Base-by-base conservation (phyloP, 495 filamentous ascomycete genomes). In the Cryomyces minteri region DNA sequence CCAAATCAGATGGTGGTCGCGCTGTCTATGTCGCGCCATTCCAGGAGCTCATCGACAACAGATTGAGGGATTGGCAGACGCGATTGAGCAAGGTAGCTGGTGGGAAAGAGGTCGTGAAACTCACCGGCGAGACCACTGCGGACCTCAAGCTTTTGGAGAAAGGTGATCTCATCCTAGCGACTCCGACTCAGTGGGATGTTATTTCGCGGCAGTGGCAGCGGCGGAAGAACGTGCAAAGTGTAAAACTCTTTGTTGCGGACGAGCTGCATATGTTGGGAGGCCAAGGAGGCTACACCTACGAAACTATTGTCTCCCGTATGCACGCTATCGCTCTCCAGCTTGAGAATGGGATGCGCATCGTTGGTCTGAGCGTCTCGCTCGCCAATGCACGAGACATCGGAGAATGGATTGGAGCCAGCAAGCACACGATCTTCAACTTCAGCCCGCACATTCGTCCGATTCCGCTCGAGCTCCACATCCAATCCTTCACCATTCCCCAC, bases 341-440 rank as follows among this genome's bases (percentile, higher is more conserved):
- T 1, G 80, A 93, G 57, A 78, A 78, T 32, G 69, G 80, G 28
- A 74, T 96, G 72, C 80, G 90, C 31, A 84, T 96, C 34, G 67
- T 96, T 46, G 90, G 87, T 6, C 65, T 99, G 45, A 92, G 85
- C 60, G 92, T 94, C 38, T 88, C 88, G 12, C 71, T 99, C 29
- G 80, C 90, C 9, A 96, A 94, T 60, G 78, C 90, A 36, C 77
- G 88, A 38, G 90, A 96, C 57, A 74, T 96, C 48, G 88, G 92
- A 39, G 92, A 96, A 62, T 99, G 90, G 90, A 93, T 96, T 52
- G 92, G 92, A 47, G 92, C 90, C n/a, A 88, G 77, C 48, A 96
- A 94, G 67, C 92, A 99, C 58, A 93, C 85, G 32, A 92, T 94
- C 47, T 96, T 82, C 70, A 99, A 96, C 64, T 99, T 99, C 70